Conservation (phyloP, 2,329 filamentous ascomycete species). For the Hypoxylon sp. region DNA sequence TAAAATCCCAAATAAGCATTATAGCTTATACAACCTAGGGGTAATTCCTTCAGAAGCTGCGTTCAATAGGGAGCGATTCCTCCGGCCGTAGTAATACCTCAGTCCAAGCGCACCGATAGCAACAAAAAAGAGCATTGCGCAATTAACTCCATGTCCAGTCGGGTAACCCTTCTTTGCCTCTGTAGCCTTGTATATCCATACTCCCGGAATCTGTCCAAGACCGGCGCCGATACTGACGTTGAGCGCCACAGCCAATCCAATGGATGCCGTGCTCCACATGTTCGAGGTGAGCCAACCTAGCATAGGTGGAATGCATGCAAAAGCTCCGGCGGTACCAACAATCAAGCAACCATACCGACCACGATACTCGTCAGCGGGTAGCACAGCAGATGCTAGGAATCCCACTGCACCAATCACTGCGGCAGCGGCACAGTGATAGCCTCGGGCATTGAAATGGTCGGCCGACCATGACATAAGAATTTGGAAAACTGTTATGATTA, state of each 20-base stretch:
- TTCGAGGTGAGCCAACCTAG: constrained; percentile 80
- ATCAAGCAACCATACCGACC: constrained; percentile 79
- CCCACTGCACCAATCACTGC: constrained; percentile 63
- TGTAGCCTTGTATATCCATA: constrained; percentile 79
- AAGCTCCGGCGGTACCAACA: constrained; percentile 75
- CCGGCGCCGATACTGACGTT: constrained; percentile 77
- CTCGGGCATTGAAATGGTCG: constrained; percentile 72
- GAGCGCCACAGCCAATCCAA: constrained; percentile 78
- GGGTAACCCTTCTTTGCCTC: constrained; percentile 75
- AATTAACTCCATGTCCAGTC: constrained; percentile 74
- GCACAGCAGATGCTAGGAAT: constrained; percentile 73
- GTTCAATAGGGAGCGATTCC: constrained; percentile 57
- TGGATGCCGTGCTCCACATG: constrained; percentile 73
- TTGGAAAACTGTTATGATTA: constrained; percentile 52
- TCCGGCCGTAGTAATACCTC: constrained; percentile 69
- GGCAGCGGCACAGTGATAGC: constrained; percentile 60
- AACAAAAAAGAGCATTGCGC: constrained; percentile 59
- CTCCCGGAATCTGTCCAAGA: constrained; percentile 78
- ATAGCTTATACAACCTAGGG: constrained; percentile 59
- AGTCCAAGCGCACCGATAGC: constrained; percentile 55
- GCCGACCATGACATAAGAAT: constrained; percentile 70
- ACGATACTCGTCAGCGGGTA: constrained; percentile 72
- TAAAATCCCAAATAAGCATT: constrained; percentile 13
- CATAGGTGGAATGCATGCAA: constrained; percentile 78
- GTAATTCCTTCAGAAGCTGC: constrained; percentile 53